Evolutionary conservation across 108 stramenopile species (phyloP), one percentile per base, ranked within the genome.

Genomic region (Skeletonema tropicum): DNA sequence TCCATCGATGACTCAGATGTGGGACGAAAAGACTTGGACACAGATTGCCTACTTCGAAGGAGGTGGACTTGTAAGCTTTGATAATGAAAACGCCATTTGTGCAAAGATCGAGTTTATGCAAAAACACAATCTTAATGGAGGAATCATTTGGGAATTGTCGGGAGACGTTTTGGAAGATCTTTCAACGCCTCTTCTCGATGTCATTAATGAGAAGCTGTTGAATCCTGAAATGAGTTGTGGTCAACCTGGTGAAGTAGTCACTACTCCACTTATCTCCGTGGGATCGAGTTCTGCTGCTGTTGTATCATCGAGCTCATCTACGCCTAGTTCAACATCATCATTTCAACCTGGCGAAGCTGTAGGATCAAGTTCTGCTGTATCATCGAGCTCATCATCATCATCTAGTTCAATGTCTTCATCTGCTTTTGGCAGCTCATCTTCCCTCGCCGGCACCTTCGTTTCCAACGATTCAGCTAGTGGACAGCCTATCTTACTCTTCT

Each of bases 1-100:
- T 57, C 76, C 76, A 8, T 70, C 36, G 23, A 80, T 80, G 79
- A 80, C 57, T 60, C 31, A 32, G 17, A 36, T 80, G 13, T 70
- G 79, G 74, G 79, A 80, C n/a, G 64, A 80, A 64, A 14, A 29
- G 33, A 60, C 79, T 3, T 70, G 63, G 74, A 75, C 79, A 15
- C 57, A 68, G n/a, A 63, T 68, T 68, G 79, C 79, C 5, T 80
- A 70, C 39, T 80, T 80, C 46, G 46, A 60, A 41, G 19, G 29
- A 38, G 79, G 79, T 31, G 79, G 79, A 21, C 13, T 68, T 23
- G 79, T 80, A 0, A 74, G 73, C 2, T 80, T 29, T 70, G 79
- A 80, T 42, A 36, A 68, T 38, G 74, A 70, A 17, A 30, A 75
- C 48, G 67, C 74, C 11, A 80, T 80, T 32, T 80, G 79, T 46